A percentile compares a stretch with the other conserved stretches of the same genome.
Conservation (phyloP, 495 filamentous ascomycete species). For the Talaromyces liani region DNA sequence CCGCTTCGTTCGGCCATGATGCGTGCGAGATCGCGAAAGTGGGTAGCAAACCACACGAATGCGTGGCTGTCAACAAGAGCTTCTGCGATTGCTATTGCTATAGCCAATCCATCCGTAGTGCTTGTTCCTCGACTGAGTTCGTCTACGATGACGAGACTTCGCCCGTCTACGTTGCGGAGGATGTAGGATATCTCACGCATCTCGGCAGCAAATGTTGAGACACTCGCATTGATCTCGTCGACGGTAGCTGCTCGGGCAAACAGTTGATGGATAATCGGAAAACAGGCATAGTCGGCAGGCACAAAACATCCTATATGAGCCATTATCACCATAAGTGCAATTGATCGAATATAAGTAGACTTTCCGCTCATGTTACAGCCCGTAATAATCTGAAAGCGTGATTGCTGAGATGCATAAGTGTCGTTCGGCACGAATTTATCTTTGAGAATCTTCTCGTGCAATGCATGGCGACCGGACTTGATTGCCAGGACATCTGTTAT, state of each 20-base stretch:
- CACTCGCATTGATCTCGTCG: slow-evolving; percentile 83
- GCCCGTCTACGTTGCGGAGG: slow-evolving; percentile 63
- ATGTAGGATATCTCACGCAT: slow-evolving; percentile 97
- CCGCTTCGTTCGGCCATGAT: slow-evolving; percentile 67
- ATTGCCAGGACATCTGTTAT: slow-evolving; percentile 70
- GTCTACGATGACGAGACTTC: slow-evolving; percentile 80
- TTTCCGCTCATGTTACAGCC: slow-evolving; percentile 99
- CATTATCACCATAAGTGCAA: slow-evolving; percentile 84
- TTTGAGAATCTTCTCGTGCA: slow-evolving; percentile 63
- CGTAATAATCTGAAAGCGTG: slow-evolving; percentile 86
- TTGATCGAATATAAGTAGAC: slow-evolving; percentile 83
- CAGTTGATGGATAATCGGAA: slow-evolving; percentile 73
- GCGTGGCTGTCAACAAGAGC: slow-evolving; percentile 69
- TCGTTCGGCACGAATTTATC: slow-evolving; percentile 79
- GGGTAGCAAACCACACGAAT: slow-evolving; percentile 86
- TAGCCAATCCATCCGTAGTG: slow-evolving; percentile 77
- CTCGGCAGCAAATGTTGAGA: slow-evolving; percentile 88
- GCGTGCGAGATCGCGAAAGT: slow-evolving; percentile 75
- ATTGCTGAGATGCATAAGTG: slow-evolving; percentile 69
- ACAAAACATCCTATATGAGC: slow-evolving; percentile 90
- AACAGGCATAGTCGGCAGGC: slow-evolving; percentile 73
- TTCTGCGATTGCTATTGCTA: slow-evolving; percentile 85
- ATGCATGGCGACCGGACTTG: slow-evolving; percentile 75
- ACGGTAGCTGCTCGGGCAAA: slow-evolving; percentile 83
- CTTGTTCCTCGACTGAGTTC: slow-evolving; percentile 92